Conservation (phyloP, 306 rosid species). For the Castanea sativa region DNA sequence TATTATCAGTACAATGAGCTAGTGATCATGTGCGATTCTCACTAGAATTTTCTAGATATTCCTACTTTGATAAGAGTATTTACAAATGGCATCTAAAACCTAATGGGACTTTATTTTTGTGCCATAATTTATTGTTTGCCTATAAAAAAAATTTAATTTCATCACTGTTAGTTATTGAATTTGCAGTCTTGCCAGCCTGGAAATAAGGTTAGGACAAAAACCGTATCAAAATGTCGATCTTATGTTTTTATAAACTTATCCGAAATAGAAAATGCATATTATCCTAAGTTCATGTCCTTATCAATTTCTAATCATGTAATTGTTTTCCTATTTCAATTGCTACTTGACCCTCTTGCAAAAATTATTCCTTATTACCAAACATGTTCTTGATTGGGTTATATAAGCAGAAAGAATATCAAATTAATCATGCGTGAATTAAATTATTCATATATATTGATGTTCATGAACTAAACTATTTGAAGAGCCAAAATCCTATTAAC, state of each 20-base stretch:
- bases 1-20: no score
- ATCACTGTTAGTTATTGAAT: not conserved
- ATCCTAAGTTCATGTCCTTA: not conserved
- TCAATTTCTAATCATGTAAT: not conserved
- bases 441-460: not conserved
- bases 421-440: not conserved
- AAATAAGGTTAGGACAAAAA: not conserved
- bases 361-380: not conserved
- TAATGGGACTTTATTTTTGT: not conserved
- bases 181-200: not conserved
- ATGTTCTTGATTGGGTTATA: not conserved
- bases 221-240: not conserved
- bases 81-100: not conserved
- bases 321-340: not conserved
- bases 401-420: not conserved
- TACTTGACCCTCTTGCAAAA: not conserved
- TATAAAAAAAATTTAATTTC: not conserved
- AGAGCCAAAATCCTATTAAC: not conserved
- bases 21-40: no score
- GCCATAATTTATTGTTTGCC: not conserved
- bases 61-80: not conserved
- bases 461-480: not conserved
- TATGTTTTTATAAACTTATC: not conserved
- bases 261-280: not conserved
- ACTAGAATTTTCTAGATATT: no score